Evolutionary conservation across 2,329 filamentous ascomycete genomes (phyloP).

Genomic region (Ophiocordyceps robertsii): DNA sequence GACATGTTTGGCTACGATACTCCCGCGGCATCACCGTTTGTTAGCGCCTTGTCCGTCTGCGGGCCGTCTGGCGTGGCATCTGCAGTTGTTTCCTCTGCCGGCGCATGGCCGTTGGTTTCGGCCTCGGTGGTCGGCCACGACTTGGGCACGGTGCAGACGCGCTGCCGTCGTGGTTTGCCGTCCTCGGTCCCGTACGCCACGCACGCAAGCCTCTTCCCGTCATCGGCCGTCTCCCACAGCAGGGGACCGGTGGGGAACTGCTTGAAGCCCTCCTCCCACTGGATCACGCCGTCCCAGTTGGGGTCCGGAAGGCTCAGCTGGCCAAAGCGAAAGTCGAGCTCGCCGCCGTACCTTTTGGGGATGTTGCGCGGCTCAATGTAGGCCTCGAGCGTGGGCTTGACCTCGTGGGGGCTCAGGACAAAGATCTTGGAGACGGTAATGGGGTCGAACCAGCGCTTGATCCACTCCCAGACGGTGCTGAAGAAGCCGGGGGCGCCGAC

Average conservation of each 20-base stretch:
- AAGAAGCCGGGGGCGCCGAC: conserved; percentile 88
- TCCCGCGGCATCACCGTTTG: too few relatives aligned
- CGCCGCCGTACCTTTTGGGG: conserved; percentile 82
- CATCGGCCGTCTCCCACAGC: conserved; percentile 37
- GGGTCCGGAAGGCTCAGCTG: conserved; percentile 62
- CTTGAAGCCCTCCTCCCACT: conserved; percentile 38
- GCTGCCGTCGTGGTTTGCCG: conserved; percentile 29
- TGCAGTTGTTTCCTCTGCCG: too few relatives aligned
- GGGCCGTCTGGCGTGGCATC: too few relatives aligned
- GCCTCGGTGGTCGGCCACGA: conserved; percentile 12
- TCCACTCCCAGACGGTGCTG: conserved; percentile 85
- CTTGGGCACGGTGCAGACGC: conserved; percentile 37
- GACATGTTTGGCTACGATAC: too few relatives aligned
- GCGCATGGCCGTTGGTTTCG: not conserved
- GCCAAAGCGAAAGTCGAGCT: conserved; percentile 72
- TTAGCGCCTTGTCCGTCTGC: too few relatives aligned
- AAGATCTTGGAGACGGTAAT: conserved; percentile 95
- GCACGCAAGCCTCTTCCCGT: conserved; percentile 34
- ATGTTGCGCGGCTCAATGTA: conserved; percentile 79
- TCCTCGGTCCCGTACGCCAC: conserved; percentile 34
- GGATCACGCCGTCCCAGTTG: conserved; percentile 31
- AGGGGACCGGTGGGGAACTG: conserved; percentile 43
- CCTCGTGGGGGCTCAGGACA: conserved; percentile 62
- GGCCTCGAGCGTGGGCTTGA: conserved; percentile 59
- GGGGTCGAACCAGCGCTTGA: conserved; percentile 91